Base-by-base conservation (phyloP, 2,329 filamentous ascomycete species). In the Trichoderma brevicompactum region DNA sequence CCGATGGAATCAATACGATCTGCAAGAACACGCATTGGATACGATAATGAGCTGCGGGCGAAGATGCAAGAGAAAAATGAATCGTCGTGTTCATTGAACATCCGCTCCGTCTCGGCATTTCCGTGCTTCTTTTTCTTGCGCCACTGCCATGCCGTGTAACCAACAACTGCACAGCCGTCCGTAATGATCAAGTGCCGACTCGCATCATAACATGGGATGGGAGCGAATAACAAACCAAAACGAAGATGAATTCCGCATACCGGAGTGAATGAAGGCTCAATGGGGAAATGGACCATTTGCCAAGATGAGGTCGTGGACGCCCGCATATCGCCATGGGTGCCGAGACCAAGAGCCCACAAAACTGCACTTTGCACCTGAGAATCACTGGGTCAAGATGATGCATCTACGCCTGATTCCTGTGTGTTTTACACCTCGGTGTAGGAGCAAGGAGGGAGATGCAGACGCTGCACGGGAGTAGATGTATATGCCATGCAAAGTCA, bases 121-220 rank as follows among this genome's bases (percentile, higher is more conserved):
- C 56, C 56, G 56, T 40, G 43, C 44, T 28, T 49, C n/a, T 60
- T 19, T 19, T 44, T 44, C n/a, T 10, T 17, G 56, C 56, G 56
- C 56, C 56, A 60, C 56, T 38, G 32, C 9, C 5, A 40, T 41
- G 56, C 17, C 36, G 56, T 60, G 56, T 32, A 40, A 60, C 56
- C 44, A 60, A 40, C 56, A 43, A n/a, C 55, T 17, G 44, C 56
- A 60, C 56, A 50, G 56, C 56, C 32, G 36, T 46, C 56, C 13
- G 17, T 44, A 17, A 49, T 23, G 13, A 32, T 50, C 7, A 36
- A 48, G 10, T 49, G 17, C 43, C 41, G 55, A 9, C 43, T 50
- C 36, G n/a, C n/a, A 40, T 60, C 19, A 60, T 60, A 49, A 19
- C 44, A 50, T 40, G 10, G 56, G 34, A 34, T n/a, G 44, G 36